Conservation (phyloP, 2,329 filamentous ascomycete genomes). For the Rutstroemia sp. region DNA sequence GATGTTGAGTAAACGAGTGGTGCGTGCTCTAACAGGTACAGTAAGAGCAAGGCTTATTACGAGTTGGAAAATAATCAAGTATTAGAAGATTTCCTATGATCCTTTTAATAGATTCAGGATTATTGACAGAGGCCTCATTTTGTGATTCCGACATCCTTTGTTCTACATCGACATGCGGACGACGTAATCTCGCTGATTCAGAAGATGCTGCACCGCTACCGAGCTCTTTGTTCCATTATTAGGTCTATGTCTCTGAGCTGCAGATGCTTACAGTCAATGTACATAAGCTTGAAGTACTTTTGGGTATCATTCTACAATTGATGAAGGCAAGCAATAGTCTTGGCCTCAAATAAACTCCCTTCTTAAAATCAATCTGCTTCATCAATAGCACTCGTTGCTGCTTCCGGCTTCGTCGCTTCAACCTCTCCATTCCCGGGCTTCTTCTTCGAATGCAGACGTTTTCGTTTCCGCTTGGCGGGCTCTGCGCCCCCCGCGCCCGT, state of each 20-base stretch:
- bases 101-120: conserved; percentile 4
- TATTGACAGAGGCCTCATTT: neutral
- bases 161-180: neutral
- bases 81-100: neutral
- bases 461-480: conserved; percentile 32
- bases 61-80: neutral
- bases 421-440: conserved; percentile 8
- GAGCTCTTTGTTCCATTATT: neutral
- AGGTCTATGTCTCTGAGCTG: neutral
- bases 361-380: conserved; percentile 1
- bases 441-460: conserved; percentile 27
- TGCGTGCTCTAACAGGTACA: neutral
- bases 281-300: neutral
- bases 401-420: conserved; percentile 5
- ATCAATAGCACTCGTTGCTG: neutral
- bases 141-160: neutral
- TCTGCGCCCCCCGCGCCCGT: conserved; percentile 17
- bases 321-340: neutral
- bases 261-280: neutral
- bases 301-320: conserved; percentile 7
- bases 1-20: conserved; percentile 4
- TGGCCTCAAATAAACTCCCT: neutral
- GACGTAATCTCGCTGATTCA: neutral
- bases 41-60: neutral
- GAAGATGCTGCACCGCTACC: neutral